Evolutionary conservation across 768 basidiomycete genomes (phyloP).

Genomic region (Chalciporus sphaerocephalus): DNA sequence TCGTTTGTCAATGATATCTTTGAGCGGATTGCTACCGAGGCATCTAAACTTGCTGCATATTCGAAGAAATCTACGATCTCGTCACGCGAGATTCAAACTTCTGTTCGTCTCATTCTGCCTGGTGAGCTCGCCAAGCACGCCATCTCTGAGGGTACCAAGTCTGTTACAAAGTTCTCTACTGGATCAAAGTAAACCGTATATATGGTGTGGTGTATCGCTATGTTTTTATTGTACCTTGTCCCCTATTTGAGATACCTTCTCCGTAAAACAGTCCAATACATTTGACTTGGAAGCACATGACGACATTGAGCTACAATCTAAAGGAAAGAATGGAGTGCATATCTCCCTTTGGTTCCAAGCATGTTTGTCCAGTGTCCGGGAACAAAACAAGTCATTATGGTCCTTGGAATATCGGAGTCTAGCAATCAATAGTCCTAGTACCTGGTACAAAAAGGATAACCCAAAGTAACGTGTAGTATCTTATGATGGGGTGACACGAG

Average conservation of each 20-base stretch:
- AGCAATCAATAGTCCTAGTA: too few species aligned
- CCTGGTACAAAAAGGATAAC: too few species aligned
- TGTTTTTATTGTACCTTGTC: slow-evolving; percentile 30
- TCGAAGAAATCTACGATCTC: slow-evolving; percentile 90
- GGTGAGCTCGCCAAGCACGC: slow-evolving; percentile 87
- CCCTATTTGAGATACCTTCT: slow-evolving; percentile 31
- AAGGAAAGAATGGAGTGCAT: too few species aligned
- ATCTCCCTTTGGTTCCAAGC: too few species aligned
- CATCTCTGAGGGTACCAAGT: slow-evolving; percentile 80
- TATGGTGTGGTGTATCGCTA: slow-evolving; percentile 30
- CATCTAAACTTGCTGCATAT: slow-evolving; percentile 77
- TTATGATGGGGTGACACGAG: too few species aligned
- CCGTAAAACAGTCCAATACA: background rate
- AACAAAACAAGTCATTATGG: too few species aligned
- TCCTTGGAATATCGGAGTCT: too few species aligned
- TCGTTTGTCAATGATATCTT: slow-evolving; percentile 85
- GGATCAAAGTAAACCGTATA: slow-evolving; percentile 45
- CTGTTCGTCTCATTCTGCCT: slow-evolving; percentile 77
- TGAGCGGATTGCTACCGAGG: slow-evolving; percentile 72
- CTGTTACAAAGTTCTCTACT: slow-evolving; percentile 66
- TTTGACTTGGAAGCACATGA: background rate
- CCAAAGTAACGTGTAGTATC: too few species aligned
- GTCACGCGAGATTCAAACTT: slow-evolving; percentile 86
- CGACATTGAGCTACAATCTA: too few species aligned
- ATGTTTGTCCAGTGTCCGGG: too few species aligned